Base-by-base conservation (phyloP, 495 filamentous ascomycete species). In the Aspergillus avenaceus region DNA sequence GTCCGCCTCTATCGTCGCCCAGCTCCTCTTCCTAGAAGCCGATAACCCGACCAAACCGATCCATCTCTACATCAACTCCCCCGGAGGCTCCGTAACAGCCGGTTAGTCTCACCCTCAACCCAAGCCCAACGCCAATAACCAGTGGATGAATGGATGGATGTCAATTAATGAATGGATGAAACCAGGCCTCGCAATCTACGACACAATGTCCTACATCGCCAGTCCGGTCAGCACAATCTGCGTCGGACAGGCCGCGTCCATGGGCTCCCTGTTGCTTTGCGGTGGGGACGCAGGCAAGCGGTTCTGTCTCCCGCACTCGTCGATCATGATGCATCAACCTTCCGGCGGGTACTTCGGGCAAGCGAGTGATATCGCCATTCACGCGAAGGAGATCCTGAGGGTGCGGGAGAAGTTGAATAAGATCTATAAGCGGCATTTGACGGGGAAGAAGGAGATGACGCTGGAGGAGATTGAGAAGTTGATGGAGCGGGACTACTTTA, bases 201-300 rank as follows among this genome's bases (percentile, higher is more conserved):
- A 98, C 67, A 97, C 95, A 42, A 98, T 98, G 92, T 84, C 85
- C 52, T 98, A 97, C 72, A 97, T 98, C 69, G 82, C 83, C 52
- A 87, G 87, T 4, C 89, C 93, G 8, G 90, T 97, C 4, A 86
- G 84, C 34, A 98, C 93, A 3, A 95, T 97, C 54, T 97, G 95
- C 65, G 79, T 97, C 19, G 93, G 93, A 5, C 90, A 95, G 65
- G 93, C 93, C 0, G 92, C 93, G 4, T 90, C 85, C 16, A 98
- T 98, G 93, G 93, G 92, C 43, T 89, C 85, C 2, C 76, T 97
- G 18, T 78, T 98, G 0, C 81, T 98, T 4, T 85, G 86, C 49
- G 93, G 93, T 32, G 93, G 93, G 11, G 76, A 87, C 38, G 73
- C 86, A n/a, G 89, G 90, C 29, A 88, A 90, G 66, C 76, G 93